Evolutionary conservation across 345 rosid species (phyloP).

Genomic region (Salix dunnii): DNA sequence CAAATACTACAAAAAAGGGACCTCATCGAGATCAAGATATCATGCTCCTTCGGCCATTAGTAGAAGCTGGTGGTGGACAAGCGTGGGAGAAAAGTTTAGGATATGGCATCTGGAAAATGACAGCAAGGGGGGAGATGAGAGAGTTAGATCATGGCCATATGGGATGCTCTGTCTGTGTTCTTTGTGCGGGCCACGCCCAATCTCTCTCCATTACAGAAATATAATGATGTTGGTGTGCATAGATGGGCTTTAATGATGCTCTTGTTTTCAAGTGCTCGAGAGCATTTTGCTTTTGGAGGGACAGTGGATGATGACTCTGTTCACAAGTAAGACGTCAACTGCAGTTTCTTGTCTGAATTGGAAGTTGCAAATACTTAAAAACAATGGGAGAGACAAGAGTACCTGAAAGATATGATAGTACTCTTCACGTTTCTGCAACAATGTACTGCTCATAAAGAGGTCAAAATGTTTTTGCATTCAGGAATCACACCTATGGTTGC

Average conservation of each 20-base stretch:
- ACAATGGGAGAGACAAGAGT: conserved; percentile 8
- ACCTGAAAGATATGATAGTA: neutral
- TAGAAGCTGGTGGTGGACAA: conserved; percentile 25
- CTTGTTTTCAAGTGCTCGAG: neutral
- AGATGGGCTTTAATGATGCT: neutral
- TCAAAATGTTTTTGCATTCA: neutral
- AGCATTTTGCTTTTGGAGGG: neutral
- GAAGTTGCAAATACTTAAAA: conserved; percentile 18
- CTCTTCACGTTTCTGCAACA: conserved; percentile 4
- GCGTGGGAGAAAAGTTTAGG: conserved; percentile 22
- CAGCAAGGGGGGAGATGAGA: conserved; percentile 15
- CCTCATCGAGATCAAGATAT: neutral
- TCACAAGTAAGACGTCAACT: neutral
- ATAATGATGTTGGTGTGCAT: neutral
- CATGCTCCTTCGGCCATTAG: neutral
- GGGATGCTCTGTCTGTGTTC: neutral
- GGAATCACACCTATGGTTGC: neutral
- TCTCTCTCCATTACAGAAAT: conserved; percentile 7
- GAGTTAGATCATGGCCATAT: conserved; percentile 11
- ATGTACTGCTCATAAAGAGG: neutral
- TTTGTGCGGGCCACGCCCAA: conserved; percentile 10
- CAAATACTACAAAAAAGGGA: neutral
- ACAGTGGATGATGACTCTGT: conserved; percentile 11
- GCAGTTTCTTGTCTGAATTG: conserved; percentile 20
- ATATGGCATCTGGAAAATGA: conserved; percentile 21